A percentile compares a stretch with the other conserved stretches of the same genome.
phyloP scores from a whole-genome alignment of 768 basidiomycete species.

The Sporobolomyces roseus region DNA sequence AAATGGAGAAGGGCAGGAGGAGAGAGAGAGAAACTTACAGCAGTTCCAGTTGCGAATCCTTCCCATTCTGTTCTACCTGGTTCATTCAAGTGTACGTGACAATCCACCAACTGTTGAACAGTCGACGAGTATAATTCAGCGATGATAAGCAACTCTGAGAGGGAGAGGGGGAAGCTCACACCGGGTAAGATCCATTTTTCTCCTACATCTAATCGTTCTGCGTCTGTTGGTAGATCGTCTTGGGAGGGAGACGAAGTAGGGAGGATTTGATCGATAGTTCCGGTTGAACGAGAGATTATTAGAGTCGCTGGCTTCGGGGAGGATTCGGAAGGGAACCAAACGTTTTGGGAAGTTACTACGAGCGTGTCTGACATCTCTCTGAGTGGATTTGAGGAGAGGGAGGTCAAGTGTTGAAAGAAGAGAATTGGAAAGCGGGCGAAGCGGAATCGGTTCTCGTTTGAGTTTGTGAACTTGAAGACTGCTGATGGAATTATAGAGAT shows the following conservation, averaged over 20 bases:
- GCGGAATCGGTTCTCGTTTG: background rate
- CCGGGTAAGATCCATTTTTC: slow-evolving; percentile 67
- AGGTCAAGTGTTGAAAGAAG: background rate
- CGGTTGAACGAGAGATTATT: slow-evolving; percentile 57
- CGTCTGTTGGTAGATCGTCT: slow-evolving; percentile 39
- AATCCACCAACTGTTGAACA: slow-evolving; percentile 44
- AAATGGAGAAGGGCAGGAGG: background rate
- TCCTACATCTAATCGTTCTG: slow-evolving; percentile 51
- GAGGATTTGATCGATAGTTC: slow-evolving; percentile 64
- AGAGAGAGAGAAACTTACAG: slow-evolving; percentile 20
- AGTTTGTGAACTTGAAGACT: too few species aligned
- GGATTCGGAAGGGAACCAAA: background rate
- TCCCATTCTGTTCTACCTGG: slow-evolving; percentile 45
- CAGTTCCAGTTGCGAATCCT: slow-evolving; percentile 40
- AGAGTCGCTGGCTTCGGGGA: slow-evolving; percentile 61
- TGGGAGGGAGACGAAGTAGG: slow-evolving; percentile 51
- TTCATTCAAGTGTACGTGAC: slow-evolving; percentile 45
- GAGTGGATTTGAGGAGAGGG: background rate
- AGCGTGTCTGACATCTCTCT: background rate
- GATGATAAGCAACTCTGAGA: background rate
- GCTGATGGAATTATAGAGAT: too few species aligned
- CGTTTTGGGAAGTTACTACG: background rate
- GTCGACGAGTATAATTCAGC: too few species aligned
- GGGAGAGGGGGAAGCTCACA: slow-evolving; percentile 8
- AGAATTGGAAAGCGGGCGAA: background rate